Percentiles rank a stretch among this genome's conserved stretches.
These are phyloP conservation scores for Jaminaea rosea DNA, from an alignment of 1,284 basidiomycete species.

Conservation along the genomic window DNA sequence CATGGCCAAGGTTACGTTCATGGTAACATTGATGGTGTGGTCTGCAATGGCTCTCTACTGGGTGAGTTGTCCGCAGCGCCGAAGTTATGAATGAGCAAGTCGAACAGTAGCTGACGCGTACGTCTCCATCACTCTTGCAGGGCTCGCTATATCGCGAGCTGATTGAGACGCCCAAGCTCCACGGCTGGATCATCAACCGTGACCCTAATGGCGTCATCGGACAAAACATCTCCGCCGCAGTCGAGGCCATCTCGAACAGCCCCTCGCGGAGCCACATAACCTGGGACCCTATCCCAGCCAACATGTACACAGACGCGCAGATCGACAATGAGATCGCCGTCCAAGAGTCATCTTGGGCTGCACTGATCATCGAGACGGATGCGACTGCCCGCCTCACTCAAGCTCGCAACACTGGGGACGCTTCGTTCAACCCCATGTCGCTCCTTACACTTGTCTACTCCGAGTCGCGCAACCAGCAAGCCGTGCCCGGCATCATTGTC, in stretches of 20 bases:
- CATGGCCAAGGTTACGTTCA: slow-evolving; percentile 11
- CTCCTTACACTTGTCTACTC: slow-evolving; percentile 25
- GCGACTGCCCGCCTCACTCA: slow-evolving; percentile 19
- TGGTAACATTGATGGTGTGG: slow-evolving; percentile 28
- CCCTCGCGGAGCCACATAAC: slow-evolving; percentile 25
- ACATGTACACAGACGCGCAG: slow-evolving; percentile 13
- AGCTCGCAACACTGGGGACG: slow-evolving; percentile 29
- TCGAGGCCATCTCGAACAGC: slow-evolving; percentile 22
- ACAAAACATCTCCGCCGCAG: slow-evolving; percentile 12
- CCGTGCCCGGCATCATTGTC: slow-evolving; percentile 11
- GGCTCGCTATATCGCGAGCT: slow-evolving; percentile 28
- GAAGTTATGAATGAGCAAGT: neutral
- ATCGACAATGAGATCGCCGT: slow-evolving; percentile 26
- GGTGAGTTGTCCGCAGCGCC: too few relatives aligned
- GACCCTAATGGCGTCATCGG: slow-evolving; percentile 26
- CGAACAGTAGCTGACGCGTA: neutral
- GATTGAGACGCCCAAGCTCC: slow-evolving; percentile 22
- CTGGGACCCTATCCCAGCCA: slow-evolving; percentile 19
- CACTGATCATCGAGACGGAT: slow-evolving; percentile 24
- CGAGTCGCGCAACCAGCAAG: slow-evolving; percentile 26
- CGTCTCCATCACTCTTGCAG: slow-evolving; percentile 12
- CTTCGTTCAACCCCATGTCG: slow-evolving; percentile 22
- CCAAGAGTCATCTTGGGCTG: slow-evolving; percentile 12
- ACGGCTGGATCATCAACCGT: slow-evolving; percentile 33
- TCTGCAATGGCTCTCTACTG: slow-evolving; percentile 15